Evolutionary conservation across 2,329 filamentous ascomycete species (phyloP).

Genomic region (Helotiales sp.): DNA sequence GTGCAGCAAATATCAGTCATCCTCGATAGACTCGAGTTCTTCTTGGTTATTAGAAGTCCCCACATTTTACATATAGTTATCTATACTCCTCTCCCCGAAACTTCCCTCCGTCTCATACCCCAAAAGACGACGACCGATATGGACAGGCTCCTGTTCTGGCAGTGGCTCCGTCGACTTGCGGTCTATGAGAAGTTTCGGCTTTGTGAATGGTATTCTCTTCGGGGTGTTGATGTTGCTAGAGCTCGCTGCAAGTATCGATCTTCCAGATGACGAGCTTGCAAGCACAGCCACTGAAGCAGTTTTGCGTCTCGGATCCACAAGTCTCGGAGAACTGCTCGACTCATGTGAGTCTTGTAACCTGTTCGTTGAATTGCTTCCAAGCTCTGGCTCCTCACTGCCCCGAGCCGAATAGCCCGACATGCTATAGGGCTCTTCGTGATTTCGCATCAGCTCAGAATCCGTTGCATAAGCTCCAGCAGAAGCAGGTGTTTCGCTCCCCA

Average conservation of each 20-base stretch:
- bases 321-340: not conserved
- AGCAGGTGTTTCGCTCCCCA: not conserved
- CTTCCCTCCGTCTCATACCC: not conserved
- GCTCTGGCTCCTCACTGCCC: not conserved
- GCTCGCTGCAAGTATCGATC: not conserved
- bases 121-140: conserved; percentile 15
- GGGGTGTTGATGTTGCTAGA: not conserved
- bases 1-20: conserved; percentile 19
- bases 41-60: conserved; percentile 12
- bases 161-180: conserved; percentile 3
- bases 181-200: conserved; percentile 16
- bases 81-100: not conserved
- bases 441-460: too few species aligned
- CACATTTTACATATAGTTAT: conserved; percentile 4
- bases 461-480: not conserved
- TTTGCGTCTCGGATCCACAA: not conserved
- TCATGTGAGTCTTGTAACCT: not conserved
- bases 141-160: conserved; percentile 3
- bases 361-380: not conserved
- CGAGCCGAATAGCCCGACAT: not conserved
- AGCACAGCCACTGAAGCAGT: not conserved
- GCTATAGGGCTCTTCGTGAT: too few species aligned
- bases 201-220: conserved; percentile 20
- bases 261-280: not conserved
- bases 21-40: conserved; percentile 25